phyloP scores from a whole-genome alignment of 2,329 filamentous ascomycete species.

The Ophidiomyces ophidiicola region DNA sequence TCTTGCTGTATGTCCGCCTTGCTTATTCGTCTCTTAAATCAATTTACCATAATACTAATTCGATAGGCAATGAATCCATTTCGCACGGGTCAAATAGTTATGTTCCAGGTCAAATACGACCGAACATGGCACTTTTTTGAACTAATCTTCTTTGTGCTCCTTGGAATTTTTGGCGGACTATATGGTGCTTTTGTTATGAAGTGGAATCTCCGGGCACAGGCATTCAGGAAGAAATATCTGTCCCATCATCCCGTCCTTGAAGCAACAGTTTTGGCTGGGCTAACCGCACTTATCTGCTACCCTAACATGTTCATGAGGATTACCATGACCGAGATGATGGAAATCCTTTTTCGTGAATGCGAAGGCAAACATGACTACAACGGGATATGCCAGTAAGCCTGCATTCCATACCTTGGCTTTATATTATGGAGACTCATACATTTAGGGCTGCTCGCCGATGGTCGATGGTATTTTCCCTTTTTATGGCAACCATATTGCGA shows the following conservation, averaged over 20 bases:
- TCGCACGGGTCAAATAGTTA: conserved; percentile 90
- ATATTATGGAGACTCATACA: neutral
- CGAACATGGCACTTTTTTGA: conserved; percentile 98
- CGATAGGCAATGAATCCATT: conserved; percentile 84
- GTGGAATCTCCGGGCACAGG: conserved; percentile 83
- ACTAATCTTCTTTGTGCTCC: conserved; percentile 76
- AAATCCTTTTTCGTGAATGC: conserved; percentile 89
- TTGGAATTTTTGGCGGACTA: conserved; percentile 84
- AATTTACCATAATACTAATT: conserved; percentile 11
- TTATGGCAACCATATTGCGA: conserved; percentile 67
- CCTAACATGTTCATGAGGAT: conserved; percentile 91
- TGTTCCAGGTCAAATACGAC: conserved; percentile 97
- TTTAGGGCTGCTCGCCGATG: conserved; percentile 52
- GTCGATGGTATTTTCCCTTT: conserved; percentile 64
- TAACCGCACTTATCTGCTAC: conserved; percentile 87
- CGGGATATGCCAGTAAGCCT: conserved; percentile 63
- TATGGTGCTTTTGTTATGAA: conserved; percentile 97
- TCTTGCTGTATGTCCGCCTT: conserved; percentile 47
- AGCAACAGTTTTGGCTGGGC: conserved; percentile 66
- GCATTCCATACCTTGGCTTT: neutral
- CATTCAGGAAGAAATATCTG: conserved; percentile 89
- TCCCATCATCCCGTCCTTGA: conserved; percentile 73
- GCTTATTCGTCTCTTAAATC: neutral
- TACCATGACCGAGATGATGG: conserved; percentile 99
- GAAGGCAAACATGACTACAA: conserved; percentile 80